Conservation (phyloP, 176 grass and related monocot genomes). For the bread wheat (Triticum aestivum) region IWGSC_CS_RefSeq_v2.1 NC_057799.1:444238188-444238687, state of each 20-base stretch:
- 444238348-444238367: background rate
- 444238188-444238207: background rate
- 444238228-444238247: background rate
- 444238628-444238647: too few relatives aligned
- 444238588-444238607: background rate
- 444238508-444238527: background rate
- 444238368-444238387: background rate
- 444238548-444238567: too few relatives aligned
- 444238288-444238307: background rate
- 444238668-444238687: background rate
- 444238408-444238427: background rate
- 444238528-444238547: background rate
- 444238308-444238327: background rate
- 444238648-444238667: too few relatives aligned
- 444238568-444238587: too few relatives aligned
- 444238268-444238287: background rate
- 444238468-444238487: conserved; percentile 30
- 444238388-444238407: background rate
- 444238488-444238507: conserved; percentile 25
- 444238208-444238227: background rate
- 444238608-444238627: background rate
- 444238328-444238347: background rate
- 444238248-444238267: background rate
- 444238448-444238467: background rate
- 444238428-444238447: background rate